Base-by-base conservation (phyloP, 768 basidiomycete species). In the Calocera viscosa region DNA sequence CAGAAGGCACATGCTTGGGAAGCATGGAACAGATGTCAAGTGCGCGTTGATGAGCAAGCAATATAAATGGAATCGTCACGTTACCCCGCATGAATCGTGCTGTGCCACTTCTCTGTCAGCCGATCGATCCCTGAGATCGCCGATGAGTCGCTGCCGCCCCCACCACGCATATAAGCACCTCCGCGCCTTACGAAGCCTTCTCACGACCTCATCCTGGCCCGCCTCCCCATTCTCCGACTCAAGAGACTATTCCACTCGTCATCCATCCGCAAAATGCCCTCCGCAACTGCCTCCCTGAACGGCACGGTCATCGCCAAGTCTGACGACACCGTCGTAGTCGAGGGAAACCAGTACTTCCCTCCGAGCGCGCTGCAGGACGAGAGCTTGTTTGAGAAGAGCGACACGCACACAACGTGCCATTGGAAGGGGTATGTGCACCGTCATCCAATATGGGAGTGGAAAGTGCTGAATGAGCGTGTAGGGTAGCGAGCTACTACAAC, bases 291-390 rank as follows among this genome's bases (percentile, higher is more conserved):
- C 30, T 68, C 77, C 1, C 71, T 84, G 67, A 76, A 84, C 71
- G 81, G 79, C 28, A 74, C 74, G 14, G 74, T 80, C 16, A 78
- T 91, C 70, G 89, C 89, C 0, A 81, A 88, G 65, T 82, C 81
- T 7, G 75, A 78, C 69, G 74, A 78, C 0, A 85, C 88, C 0
- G 75, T 83, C 38, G 73, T 82, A 5, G 80, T 90, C 53, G 66
- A 69, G 40, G 82, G 81, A 14, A 89, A 87, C 69, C 83, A 87
- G 69, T 90, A 90, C 76, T 90, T 90, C 73, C 87, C 89, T 2
- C 84, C 84, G 0, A 73, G 77, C 1, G 76, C 81, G 0, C 76
- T 90, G 28, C 77, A 80, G 41, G 77, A 74, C 43, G 74, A 77
- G 2, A 69, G 79, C 14, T 79, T 60, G 30, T 60, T 60, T 30